Evolutionary conservation across 2,329 filamentous ascomycete genomes (phyloP).

Genomic region (Westerdykella sp.): DNA sequence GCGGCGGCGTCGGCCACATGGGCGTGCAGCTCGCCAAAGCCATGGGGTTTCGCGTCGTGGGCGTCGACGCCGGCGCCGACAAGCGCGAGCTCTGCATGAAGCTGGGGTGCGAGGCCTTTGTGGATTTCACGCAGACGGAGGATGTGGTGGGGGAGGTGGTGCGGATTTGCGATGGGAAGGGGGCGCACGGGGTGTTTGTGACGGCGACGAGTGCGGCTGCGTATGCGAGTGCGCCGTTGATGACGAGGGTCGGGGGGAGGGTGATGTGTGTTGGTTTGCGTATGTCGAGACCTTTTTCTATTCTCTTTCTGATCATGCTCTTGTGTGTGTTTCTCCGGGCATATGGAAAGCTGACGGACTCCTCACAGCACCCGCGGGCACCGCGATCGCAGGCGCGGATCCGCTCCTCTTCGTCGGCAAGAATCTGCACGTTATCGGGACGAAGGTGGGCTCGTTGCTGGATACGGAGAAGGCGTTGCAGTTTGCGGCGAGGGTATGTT

Average conservation of each 20-base stretch:
- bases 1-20: slow-evolving; percentile 52
- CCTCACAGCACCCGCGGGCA: slow-evolving; percentile 14
- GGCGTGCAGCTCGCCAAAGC: slow-evolving; percentile 42
- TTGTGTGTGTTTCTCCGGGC: too few relatives aligned
- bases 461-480: slow-evolving; percentile 39
- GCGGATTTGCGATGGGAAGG: slow-evolving; percentile 16
- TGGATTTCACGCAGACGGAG: slow-evolving; percentile 23
- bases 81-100: slow-evolving; percentile 20
- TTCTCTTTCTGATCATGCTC: too few relatives aligned
- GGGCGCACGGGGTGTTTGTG: slow-evolving; percentile 26
- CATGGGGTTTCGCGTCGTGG: slow-evolving; percentile 27
- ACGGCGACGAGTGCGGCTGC: slow-evolving; percentile 17
- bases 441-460: slow-evolving; percentile 40
- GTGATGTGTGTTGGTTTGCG: slow-evolving; percentile 48
- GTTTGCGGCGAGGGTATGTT: slow-evolving; percentile 40
- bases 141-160: slow-evolving; percentile 23
- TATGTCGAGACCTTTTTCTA: slow-evolving; percentile 22
- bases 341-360: slow-evolving; percentile 32
- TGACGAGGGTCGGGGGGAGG: slow-evolving; percentile 41
- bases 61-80: slow-evolving; percentile 21
- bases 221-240: slow-evolving; percentile 22
- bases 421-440: slow-evolving; percentile 19
- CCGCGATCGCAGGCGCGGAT: slow-evolving; percentile 16
- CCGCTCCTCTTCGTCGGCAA: slow-evolving; percentile 19
- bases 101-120: slow-evolving; percentile 24